Evolutionary conservation across 2,329 filamentous ascomycete species (phyloP).

Genomic region (Curvularia verruculosa): DNA sequence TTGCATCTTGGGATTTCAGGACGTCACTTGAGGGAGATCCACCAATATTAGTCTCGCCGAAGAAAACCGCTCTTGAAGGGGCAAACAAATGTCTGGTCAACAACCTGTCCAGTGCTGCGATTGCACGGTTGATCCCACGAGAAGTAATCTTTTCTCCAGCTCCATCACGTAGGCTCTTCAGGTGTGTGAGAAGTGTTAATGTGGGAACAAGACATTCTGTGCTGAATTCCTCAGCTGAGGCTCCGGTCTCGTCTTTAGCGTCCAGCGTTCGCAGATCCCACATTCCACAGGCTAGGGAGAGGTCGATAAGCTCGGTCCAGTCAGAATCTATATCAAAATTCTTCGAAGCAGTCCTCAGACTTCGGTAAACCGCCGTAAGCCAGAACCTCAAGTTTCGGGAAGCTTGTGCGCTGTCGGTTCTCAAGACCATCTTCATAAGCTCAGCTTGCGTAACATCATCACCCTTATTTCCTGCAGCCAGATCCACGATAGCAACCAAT

Average conservation of each 20-base stretch:
- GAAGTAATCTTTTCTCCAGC: neutral
- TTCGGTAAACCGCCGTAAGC: constrained; percentile 35
- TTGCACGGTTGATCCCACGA: constrained; percentile 15
- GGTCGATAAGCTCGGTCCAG: constrained; percentile 22
- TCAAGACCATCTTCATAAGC: constrained; percentile 46
- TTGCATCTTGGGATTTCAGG: constrained; percentile 18
- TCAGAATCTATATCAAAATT: neutral
- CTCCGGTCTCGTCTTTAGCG: constrained; percentile 32
- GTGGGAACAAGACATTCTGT: constrained; percentile 46
- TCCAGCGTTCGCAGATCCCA: constrained; percentile 45
- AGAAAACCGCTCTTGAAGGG: constrained; percentile 49
- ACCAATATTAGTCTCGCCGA: constrained; percentile 23
- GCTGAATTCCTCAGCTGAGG: constrained; percentile 46
- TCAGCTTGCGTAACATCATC: constrained; percentile 38
- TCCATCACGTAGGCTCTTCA: constrained; percentile 16
- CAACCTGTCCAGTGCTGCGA: constrained; percentile 41
- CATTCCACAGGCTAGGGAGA: constrained; percentile 36
- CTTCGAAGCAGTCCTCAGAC: constrained; percentile 11
- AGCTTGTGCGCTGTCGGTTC: constrained; percentile 44
- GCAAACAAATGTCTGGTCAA: constrained; percentile 53
- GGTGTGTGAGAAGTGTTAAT: constrained; percentile 32
- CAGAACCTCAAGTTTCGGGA: constrained; percentile 46
- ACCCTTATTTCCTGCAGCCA: constrained; percentile 17
- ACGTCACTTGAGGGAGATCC: constrained; percentile 3
- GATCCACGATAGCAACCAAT: constrained; percentile 28